Evolutionary conservation across 2,329 filamentous ascomycete genomes (phyloP), one percentile per base, ranked within the genome.

Genomic region (Zelopaecilomyces penicillatus): DNA sequence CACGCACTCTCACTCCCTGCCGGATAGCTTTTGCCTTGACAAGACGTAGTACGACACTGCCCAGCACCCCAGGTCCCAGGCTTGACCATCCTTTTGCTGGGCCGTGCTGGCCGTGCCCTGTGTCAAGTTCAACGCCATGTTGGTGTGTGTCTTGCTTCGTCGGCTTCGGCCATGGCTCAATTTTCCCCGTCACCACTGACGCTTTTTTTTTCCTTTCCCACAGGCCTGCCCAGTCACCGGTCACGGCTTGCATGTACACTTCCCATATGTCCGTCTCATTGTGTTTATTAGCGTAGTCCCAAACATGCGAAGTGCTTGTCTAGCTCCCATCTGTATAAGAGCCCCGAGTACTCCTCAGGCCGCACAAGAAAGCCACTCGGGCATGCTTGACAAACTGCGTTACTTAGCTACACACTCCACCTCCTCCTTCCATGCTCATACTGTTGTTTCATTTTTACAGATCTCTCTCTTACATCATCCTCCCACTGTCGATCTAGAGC

Each of bases 241-340:
- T 8, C 35, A 37, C 35, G 27, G 12, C 12, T 34, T 26, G 29
- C 39, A 41, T 41, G 12, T 8, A 41, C 39, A 11, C 39, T 12
- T n/a, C 29, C 27, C 39, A 47, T 30, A 28, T 31, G 30, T 35
- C 30, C 45, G 31, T 41, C 36, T 34, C 36, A 36, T 26, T 26
- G 30, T 32, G 27, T 42, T 42, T 28, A 33, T 45, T 47, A 45
- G 45, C 45, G 42, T 42, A 37, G 38, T 27, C 31, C 42, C 38
- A 36, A 42, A 43, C 31, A 31, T 41, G 39, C 30, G 28, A 43
- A 42, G 37, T 33, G 36, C 26, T 35, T 42, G 44, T 41, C 40
- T 45, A 45, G 42, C 41, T 41, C 44, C 42, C 37, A 33, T 47
- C 45, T 38, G 42, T 47, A 47, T 47, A 47, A 47, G 45, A 47